These are phyloP conservation scores for Cordyceps farinosa DNA, from an alignment of 2,329 filamentous ascomycete genomes.

Conservation along the genomic window DNA sequence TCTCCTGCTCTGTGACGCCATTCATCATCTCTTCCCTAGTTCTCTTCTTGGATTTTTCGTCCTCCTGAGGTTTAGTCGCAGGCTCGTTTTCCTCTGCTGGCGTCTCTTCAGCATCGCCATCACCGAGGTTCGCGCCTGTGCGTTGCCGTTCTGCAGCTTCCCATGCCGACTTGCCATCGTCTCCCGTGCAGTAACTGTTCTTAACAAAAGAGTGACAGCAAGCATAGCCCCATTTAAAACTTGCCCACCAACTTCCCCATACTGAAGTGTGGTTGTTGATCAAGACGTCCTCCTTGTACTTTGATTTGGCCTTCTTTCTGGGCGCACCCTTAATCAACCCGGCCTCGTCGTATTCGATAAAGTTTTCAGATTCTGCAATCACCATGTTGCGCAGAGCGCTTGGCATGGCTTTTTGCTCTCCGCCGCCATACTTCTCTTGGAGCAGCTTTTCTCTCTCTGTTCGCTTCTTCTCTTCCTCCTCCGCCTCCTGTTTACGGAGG, in stretches of 20 bases:
- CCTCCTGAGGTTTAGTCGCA: slow-evolving; percentile 27
- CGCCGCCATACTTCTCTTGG: slow-evolving; percentile 77
- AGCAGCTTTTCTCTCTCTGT: slow-evolving; percentile 66
- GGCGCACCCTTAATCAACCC: slow-evolving; percentile 86
- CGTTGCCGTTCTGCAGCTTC: slow-evolving; percentile 66
- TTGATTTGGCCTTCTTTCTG: slow-evolving; percentile 74
- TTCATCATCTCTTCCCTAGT: slow-evolving; percentile 74
- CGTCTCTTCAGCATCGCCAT: slow-evolving; percentile 25
- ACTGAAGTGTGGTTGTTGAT: slow-evolving; percentile 89
- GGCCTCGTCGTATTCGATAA: slow-evolving; percentile 90
- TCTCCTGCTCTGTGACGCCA: slow-evolving; percentile 75
- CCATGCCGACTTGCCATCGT: slow-evolving; percentile 77
- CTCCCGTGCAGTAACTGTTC: slow-evolving; percentile 96
- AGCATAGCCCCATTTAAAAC: slow-evolving; percentile 92
- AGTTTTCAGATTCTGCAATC: slow-evolving; percentile 77
- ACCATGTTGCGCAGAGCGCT: slow-evolving; percentile 62
- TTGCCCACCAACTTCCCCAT: slow-evolving; percentile 97
- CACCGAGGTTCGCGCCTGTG: slow-evolving; percentile 40
- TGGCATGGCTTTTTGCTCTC: slow-evolving; percentile 53
- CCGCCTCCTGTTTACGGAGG: slow-evolving; percentile 72
- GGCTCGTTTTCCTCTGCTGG: slow-evolving; percentile 29
- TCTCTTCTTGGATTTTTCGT: slow-evolving; percentile 57
- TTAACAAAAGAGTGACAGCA: slow-evolving; percentile 93
- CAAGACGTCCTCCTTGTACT: slow-evolving; percentile 84
- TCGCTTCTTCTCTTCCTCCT: slow-evolving; percentile 67